phyloP scores from a whole-genome alignment of 164 flowering plant genomes.

The Chloranthus sessilifolius region DNA sequence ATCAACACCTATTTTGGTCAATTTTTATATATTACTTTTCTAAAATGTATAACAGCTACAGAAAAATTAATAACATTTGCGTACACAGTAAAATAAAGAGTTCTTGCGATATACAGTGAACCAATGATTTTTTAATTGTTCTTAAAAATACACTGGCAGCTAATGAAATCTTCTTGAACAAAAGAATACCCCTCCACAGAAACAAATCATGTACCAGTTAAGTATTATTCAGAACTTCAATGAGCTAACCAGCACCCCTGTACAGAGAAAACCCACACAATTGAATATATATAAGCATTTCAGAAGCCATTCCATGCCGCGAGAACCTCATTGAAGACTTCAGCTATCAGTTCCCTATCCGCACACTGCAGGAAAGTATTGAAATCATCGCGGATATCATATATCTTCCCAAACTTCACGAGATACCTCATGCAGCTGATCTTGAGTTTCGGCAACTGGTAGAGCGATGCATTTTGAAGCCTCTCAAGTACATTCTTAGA shows the following conservation, averaged over 20 bases:
- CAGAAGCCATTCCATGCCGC: conserved; percentile 92
- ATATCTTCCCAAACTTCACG: conserved; percentile 87
- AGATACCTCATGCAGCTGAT: conserved; percentile 73
- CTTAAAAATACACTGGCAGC: no score
- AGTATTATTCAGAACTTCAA: not conserved
- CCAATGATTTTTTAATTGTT: no score
- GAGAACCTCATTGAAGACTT: conserved; percentile 75
- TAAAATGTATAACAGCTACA: no score
- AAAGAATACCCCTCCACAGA: conserved; percentile 20
- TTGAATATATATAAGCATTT: conserved; percentile 6
- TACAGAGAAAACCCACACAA: conserved; percentile 1
- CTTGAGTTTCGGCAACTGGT: conserved; percentile 71
- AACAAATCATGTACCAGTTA: conserved; percentile 19
- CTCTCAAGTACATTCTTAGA: conserved; percentile 82
- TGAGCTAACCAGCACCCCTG: conserved; percentile 8
- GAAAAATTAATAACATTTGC: no score
- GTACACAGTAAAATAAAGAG: no score
- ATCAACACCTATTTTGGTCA: no score
- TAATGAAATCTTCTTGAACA: no score
- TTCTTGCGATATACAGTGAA: no score
- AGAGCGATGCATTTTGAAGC: conserved; percentile 69
- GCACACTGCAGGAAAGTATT: conserved; percentile 59
- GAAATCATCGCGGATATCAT: conserved; percentile 74
- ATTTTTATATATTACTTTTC: no score
- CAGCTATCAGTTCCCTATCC: conserved; percentile 75